Conservation (phyloP, 1,139 yeast genomes). For the Taphrina pruni region DNA sequence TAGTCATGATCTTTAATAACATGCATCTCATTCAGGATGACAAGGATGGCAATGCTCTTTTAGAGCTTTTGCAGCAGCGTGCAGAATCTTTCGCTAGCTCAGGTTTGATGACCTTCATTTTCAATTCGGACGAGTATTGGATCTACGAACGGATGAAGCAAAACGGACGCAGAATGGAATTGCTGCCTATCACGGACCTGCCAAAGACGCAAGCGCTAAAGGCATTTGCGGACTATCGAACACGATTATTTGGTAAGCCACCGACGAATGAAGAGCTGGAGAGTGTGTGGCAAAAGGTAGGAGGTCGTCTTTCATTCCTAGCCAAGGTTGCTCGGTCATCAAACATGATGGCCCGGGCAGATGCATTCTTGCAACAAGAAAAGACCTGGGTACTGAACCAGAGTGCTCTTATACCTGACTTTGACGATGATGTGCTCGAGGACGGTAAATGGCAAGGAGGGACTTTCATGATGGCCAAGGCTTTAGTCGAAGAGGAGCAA, state of each 20-base stretch:
- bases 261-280: constrained; percentile 57
- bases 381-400: constrained; percentile 86
- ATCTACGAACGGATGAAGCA: constrained; percentile 75
- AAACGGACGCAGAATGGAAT: constrained; percentile 75
- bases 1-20: constrained; percentile 73
- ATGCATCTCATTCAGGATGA: constrained; percentile 77
- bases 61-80: constrained; percentile 81
- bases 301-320: constrained; percentile 85
- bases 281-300: constrained; percentile 70
- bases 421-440: constrained; percentile 92
- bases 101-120: constrained; percentile 74
- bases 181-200: constrained; percentile 73
- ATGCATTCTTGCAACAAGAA: constrained; percentile 74
- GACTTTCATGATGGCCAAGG: constrained; percentile 77
- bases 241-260: constrained; percentile 57
- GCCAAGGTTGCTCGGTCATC: constrained; percentile 72
- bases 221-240: constrained; percentile 60
- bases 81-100: constrained; percentile 80
- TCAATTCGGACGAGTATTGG: constrained; percentile 88
- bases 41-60: constrained; percentile 67
- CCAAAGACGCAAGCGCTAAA: constrained; percentile 62
- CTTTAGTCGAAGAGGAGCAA: constrained; percentile 72
- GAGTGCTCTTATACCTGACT: constrained; percentile 71
- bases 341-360: constrained; percentile 69
- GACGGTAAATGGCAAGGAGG: constrained; percentile 77